These are phyloP conservation scores for Kodamaea ohmeri DNA, from an alignment of 1,139 yeast species.

Conservation along the genomic window DNA sequence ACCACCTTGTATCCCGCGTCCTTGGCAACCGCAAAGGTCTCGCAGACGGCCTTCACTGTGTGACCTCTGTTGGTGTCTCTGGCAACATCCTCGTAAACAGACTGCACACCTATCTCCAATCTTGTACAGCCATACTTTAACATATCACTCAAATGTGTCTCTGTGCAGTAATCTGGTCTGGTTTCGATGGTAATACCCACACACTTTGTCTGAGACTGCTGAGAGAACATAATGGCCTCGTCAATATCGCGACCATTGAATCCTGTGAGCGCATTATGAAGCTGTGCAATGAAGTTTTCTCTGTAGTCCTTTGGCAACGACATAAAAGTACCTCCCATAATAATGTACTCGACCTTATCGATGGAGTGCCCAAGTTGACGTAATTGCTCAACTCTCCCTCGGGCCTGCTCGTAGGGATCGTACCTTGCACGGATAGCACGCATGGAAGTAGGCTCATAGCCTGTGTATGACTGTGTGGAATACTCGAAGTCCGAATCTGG, in stretches of 20 bases:
- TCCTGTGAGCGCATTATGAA: conserved; percentile 95
- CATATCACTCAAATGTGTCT: conserved; percentile 94
- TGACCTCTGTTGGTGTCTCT: conserved; percentile 98
- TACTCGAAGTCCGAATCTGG: conserved; percentile 98
- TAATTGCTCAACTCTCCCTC: conserved; percentile 95
- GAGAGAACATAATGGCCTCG: conserved; percentile 88
- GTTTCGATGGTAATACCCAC: conserved; percentile 98
- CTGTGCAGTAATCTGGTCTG: conserved; percentile 97
- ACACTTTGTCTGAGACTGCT: conserved; percentile 93
- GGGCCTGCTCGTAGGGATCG: conserved; percentile 97
- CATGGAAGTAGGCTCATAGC: conserved; percentile 99
- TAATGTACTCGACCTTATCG: conserved; percentile 94
- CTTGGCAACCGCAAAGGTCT: conserved; percentile 91
- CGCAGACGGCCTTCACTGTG: conserved; percentile 93
- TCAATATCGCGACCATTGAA: conserved; percentile 83
- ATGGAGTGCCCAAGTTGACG: conserved; percentile 94
- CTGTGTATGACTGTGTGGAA: conserved; percentile 96
- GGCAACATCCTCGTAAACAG: conserved; percentile 97
- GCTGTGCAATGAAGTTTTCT: conserved; percentile 80
- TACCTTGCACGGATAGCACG: conserved; percentile 96
- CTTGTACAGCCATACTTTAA: conserved; percentile 94
- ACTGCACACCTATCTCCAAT: conserved; percentile 94
- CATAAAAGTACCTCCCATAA: conserved; percentile 99
- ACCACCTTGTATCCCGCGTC: conserved; percentile 98
- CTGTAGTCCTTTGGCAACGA: conserved; percentile 85